Conservation (phyloP, 345 rosid genomes). For the Aquilaria malaccensis region DNA sequence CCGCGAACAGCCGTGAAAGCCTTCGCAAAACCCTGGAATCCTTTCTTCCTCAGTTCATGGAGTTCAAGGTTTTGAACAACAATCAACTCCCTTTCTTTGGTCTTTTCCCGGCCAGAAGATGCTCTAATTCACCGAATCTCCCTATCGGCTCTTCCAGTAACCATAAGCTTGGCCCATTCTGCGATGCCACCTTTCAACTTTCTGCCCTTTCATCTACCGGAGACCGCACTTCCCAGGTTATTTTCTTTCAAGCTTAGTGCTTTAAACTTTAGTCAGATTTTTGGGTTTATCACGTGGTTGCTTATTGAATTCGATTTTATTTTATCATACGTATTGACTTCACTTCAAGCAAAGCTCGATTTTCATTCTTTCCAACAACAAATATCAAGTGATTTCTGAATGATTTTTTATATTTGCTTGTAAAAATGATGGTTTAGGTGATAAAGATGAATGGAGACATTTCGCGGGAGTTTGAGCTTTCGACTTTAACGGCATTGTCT, state of each 20-base stretch:
- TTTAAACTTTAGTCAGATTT: not conserved
- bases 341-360: no score
- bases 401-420: not conserved
- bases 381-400: no score
- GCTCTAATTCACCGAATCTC: slow-evolving; percentile 12
- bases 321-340: no score
- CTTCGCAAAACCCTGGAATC: not conserved
- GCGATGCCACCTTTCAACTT: slow-evolving; percentile 22
- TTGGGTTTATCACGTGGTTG: not conserved
- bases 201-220: slow-evolving; percentile 11
- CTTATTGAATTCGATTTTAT: slow-evolving; percentile 7
- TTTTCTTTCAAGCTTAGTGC: not conserved
- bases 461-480: slow-evolving; percentile 46
- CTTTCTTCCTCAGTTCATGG: slow-evolving; percentile 19
- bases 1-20: not conserved
- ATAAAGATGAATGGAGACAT: slow-evolving; percentile 31
- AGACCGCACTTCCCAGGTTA: slow-evolving; percentile 27
- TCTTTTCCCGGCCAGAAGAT: slow-evolving; percentile 10
- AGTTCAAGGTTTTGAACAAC: slow-evolving; percentile 26
- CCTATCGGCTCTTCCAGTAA: slow-evolving; percentile 2
- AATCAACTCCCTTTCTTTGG: slow-evolving; percentile 9
- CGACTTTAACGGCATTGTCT: slow-evolving; percentile 73
- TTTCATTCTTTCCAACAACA: no score
- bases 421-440: slow-evolving; percentile 20
- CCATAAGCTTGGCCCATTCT: slow-evolving; percentile 10